These are phyloP conservation scores for Hapsidospora chrysogenum DNA, from an alignment of 495 filamentous ascomycete species.

Conservation along the genomic window DNA sequence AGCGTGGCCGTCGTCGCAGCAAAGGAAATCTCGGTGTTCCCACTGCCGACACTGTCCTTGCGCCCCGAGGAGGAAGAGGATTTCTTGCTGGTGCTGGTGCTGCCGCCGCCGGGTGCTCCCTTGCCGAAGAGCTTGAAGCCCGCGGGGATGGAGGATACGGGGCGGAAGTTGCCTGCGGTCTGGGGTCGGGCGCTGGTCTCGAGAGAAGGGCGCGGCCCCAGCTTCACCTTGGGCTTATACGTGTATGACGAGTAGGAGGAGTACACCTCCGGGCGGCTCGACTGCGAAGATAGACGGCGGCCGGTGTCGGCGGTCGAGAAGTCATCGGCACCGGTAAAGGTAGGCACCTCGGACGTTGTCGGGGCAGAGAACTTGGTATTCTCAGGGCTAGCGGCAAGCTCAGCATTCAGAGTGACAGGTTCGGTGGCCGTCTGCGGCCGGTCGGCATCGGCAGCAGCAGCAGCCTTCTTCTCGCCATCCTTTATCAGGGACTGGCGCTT, in stretches of 20 bases:
- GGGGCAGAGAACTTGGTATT: conserved; percentile 22
- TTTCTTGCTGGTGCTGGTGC: too few species aligned
- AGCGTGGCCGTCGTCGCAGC: conserved; percentile 4
- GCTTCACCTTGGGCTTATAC: conserved; percentile 58
- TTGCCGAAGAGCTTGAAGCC: conserved; percentile 32
- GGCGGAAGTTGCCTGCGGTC: conserved; percentile 46
- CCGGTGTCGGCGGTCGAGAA: conserved; percentile 6
- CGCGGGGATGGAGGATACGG: conserved; percentile 51
- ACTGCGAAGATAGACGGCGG: conserved; percentile 43
- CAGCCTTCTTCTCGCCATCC: too few species aligned
- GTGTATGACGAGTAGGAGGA: conserved; percentile 30
- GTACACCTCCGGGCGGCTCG: conserved; percentile 49
- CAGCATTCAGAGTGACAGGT: conserved; percentile 14
- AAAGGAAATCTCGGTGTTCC: conserved; percentile 9
- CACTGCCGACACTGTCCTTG: conserved; percentile 15
- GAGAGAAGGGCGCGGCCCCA: conserved; percentile 65
- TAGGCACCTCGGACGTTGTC: conserved; percentile 13
- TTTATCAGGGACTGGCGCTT: conserved; percentile 31
- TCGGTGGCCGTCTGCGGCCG: not conserved
- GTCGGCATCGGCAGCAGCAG: conserved; percentile 1
- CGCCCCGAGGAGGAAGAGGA: not conserved
- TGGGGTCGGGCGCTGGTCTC: conserved; percentile 50
- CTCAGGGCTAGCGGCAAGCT: conserved; percentile 19
- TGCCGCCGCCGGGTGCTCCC: too few species aligned
- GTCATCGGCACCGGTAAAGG: conserved; percentile 16